Base-by-base conservation (phyloP, 2,329 filamentous ascomycete species). In the Clonostachys solani region DNA sequence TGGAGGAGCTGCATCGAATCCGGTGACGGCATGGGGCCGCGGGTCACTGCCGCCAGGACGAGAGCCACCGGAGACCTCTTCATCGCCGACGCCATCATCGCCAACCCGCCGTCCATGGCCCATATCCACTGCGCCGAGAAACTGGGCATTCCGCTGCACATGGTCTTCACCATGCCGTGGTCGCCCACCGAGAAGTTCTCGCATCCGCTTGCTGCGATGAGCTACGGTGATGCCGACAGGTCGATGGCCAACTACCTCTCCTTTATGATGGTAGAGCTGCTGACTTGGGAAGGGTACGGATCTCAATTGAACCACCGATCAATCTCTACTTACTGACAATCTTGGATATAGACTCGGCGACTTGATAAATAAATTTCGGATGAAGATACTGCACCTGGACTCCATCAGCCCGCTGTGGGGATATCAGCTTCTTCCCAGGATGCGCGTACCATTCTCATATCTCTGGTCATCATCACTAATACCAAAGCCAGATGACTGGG, bases 91-190 rank as follows among this genome's bases (percentile, higher is more conserved):
- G 87, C 3, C 92, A 99, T 63, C 72, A 96, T 99, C 50, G 94
- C 99, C 64, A 95, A 89, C 42, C 94, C 94, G 0, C 95, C 89
- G 48, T 91, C 94, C 15, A 99, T 99, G 94, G 91, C 87, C 1
- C 94, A 94, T 23, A 96, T 99, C 46, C 94, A 99, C 64, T 95
- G 99, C 54, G 92, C 94, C 2, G 94, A 99, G 69, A 90, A 90
- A 16, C 77, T 99, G 3, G 78, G 82, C 12, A 95, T 99, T 40
- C 94, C 94, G 0, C 97, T 99, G 65, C 97, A 96, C 72, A 84
- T 94, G 47, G 92, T 92, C 0, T 99, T 99, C 62, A 95, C 91
- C 17, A 99, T 99, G 94, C 94, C 94, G 0, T 99, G 94, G 94
- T 96, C 92, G 1, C 84, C 92, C 43, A 99, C 94, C 15, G 80